Percentiles rank a stretch among this genome's conserved stretches.
Conservation (phyloP, 768 basidiomycete species). For the Udeniomyces megalosporus region DNA sequence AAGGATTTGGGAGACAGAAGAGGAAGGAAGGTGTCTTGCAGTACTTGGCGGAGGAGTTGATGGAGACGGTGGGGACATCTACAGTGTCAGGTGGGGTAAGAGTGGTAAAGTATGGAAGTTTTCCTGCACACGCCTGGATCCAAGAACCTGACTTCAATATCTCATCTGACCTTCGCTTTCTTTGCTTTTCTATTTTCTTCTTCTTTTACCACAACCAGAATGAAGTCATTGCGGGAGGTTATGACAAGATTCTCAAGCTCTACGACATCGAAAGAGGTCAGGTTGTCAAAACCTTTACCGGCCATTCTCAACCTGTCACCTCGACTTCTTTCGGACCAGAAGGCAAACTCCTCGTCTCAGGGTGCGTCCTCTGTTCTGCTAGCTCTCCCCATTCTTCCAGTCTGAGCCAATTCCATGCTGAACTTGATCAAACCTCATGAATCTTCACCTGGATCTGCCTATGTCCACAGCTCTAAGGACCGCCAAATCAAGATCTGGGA, state of each 20-base stretch:
- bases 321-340: slow-evolving; percentile 23
- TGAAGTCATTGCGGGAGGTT: slow-evolving; percentile 23
- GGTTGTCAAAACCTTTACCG: slow-evolving; percentile 27
- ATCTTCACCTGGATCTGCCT: neutral
- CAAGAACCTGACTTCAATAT: too few relatives aligned
- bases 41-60: slow-evolving; percentile 18
- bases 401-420: too few relatives aligned
- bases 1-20: slow-evolving; percentile 21
- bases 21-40: slow-evolving; percentile 13
- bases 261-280: slow-evolving; percentile 25
- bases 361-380: slow-evolving; percentile 13
- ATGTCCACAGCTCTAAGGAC: slow-evolving; percentile 22
- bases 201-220: slow-evolving; percentile 17
- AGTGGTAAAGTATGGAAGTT: too few relatives aligned
- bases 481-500: slow-evolving; percentile 27
- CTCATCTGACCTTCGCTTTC: neutral
- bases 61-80: slow-evolving; percentile 28
- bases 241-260: slow-evolving; percentile 26
- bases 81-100: slow-evolving; percentile 24
- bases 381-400: too few relatives aligned
- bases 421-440: neutral
- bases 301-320: slow-evolving; percentile 24
- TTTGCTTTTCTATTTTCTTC: neutral
- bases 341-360: slow-evolving; percentile 26
- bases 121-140: too few relatives aligned